Evolutionary conservation across 169 alveolate genomes (phyloP).

Genomic region (Neospora caninum): DNA sequence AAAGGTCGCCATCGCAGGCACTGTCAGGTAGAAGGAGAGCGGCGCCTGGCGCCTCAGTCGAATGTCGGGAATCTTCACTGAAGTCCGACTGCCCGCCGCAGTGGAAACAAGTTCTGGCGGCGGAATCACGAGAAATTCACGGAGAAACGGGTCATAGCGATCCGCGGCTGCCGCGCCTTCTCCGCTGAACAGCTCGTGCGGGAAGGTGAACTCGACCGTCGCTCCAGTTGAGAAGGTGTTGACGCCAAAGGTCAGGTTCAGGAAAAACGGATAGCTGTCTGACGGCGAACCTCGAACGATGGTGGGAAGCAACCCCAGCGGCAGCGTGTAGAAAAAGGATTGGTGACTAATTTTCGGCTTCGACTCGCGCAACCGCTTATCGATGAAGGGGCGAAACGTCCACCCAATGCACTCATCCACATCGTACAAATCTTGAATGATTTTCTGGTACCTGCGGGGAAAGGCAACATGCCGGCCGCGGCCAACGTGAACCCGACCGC

Average conservation of each 20-base stretch:
- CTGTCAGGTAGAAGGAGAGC: neutral
- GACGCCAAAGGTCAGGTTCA: slow-evolving; percentile 18
- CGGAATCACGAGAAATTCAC: slow-evolving; percentile 5
- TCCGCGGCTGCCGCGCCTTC: neutral
- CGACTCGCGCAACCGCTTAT: slow-evolving; percentile 21
- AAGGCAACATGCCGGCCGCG: neutral
- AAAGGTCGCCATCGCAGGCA: neutral
- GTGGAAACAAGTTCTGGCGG: slow-evolving; percentile 12
- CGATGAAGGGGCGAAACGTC: slow-evolving; percentile 29
- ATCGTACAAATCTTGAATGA: slow-evolving; percentile 4
- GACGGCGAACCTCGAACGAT: slow-evolving; percentile 34
- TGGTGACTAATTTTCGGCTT: slow-evolving; percentile 42
- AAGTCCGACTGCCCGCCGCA: neutral
- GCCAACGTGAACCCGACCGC: too few relatives aligned
- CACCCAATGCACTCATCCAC: slow-evolving; percentile 35
- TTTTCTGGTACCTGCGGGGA: slow-evolving; percentile 19
- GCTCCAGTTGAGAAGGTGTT: neutral
- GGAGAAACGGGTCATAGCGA: slow-evolving; percentile 30
- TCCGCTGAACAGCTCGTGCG: neutral
- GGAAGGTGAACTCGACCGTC: slow-evolving; percentile 23
- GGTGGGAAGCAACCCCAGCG: neutral
- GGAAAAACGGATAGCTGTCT: slow-evolving; percentile 13
- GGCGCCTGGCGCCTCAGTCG: neutral
- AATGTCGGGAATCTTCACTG: neutral
- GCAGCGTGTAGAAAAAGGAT: slow-evolving; percentile 23